Conservation (phyloP, 768 basidiomycete species). For the Mycena filopes region DNA sequence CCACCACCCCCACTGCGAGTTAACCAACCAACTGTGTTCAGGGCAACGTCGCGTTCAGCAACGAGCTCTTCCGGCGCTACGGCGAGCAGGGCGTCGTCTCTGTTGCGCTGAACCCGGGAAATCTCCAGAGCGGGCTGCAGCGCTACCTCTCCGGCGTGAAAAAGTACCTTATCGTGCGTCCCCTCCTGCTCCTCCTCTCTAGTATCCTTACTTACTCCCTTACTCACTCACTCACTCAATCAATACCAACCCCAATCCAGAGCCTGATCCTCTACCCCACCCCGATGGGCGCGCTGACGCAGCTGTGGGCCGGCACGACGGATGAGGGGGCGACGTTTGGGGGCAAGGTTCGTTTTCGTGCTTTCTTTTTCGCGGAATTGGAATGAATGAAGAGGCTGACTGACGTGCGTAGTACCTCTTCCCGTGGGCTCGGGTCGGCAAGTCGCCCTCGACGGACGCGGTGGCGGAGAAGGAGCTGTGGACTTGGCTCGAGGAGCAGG, state of each 20-base stretch:
- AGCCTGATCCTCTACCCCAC: slow-evolving; percentile 41
- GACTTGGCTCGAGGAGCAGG: slow-evolving; percentile 58
- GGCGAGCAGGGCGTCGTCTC: slow-evolving; percentile 54
- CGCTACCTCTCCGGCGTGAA: slow-evolving; percentile 4
- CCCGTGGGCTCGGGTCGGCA: slow-evolving; percentile 54
- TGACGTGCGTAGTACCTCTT: slow-evolving; percentile 47
- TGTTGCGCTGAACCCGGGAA: slow-evolving; percentile 54
- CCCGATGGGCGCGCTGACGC: slow-evolving; percentile 57
- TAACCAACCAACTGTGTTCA: no score
- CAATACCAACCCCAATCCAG: background rate
- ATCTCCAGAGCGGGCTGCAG: slow-evolving; percentile 23
- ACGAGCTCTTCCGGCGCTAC: slow-evolving; percentile 56
- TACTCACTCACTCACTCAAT: background rate
- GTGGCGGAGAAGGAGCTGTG: slow-evolving; percentile 49
- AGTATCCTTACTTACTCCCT: no score
- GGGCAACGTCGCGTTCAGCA: slow-evolving; percentile 58
- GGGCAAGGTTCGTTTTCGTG: slow-evolving; percentile 52
- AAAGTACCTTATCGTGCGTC: slow-evolving; percentile 2
- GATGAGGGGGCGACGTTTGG: slow-evolving; percentile 51
- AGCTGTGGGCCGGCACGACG: slow-evolving; percentile 60
- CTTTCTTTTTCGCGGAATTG: background rate
- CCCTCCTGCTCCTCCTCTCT: no score
- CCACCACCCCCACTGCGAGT: no score
- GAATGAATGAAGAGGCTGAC: no score
- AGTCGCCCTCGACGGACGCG: slow-evolving; percentile 35